Evolutionary conservation across 768 basidiomycete species (phyloP), one percentile per base, ranked within the genome.

Genomic region (Mycena venus): DNA sequence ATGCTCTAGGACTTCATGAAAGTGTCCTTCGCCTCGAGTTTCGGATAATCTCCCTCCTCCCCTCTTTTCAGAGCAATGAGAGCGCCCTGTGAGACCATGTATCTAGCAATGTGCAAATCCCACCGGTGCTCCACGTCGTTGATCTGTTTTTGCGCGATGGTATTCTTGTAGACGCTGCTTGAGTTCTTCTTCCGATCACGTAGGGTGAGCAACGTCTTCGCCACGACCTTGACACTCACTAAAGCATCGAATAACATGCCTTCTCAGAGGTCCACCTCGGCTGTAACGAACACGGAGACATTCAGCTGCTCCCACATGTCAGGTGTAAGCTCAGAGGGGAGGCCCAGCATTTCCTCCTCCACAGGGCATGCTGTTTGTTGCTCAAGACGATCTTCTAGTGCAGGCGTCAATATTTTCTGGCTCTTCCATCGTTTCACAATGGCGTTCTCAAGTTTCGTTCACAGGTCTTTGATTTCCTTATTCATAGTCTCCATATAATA

Each of bases 151-250:
- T 29, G 47, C 0, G 64, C 51, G 3, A 53, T 40, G 3, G 56
- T 72, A 27, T 60, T 60, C 49, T 72, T 32, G 27, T 49, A 36
- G 9, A 60, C 58, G 0, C 68, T 59, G 32, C 32, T 49, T 32
- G 23, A n/a, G 47, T 69, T 59, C n/a, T 68, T 69, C 59, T 69
- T 69, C 25, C 68, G 47, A 51, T 69, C 58, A 6, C 44, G 44
- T 25, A 69, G 8, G 5, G 68, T 4, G 8, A 9, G 9, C 44
- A 59, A 15, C 12, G 53, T 19, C 31, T 68, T 40, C 5, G 29
- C 27, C 2, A 47, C 56, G 5, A 69, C 4, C 44, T 51, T 60
- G 17, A 61, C 59, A 3, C 9, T 36, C 5, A 5, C 27, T 1
- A 67, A 12, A 3, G 44, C 58, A n/a, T 72, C 64, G 21, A 14